Evolutionary conservation across 2,329 filamentous ascomycete species (phyloP).

Genomic region (Phyllachora maydis): DNA sequence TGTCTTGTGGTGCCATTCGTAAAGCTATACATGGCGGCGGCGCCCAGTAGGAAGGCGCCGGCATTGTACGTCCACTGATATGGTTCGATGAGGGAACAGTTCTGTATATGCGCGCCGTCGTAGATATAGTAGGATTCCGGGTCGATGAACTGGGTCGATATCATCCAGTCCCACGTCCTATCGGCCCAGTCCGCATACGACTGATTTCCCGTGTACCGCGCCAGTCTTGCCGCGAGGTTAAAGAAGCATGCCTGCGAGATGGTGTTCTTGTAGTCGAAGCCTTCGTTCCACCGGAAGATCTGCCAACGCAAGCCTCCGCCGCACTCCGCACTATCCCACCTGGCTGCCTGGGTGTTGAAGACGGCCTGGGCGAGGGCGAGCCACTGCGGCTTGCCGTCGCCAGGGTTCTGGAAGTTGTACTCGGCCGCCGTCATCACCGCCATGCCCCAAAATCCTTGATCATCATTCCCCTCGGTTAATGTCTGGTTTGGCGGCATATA

Average conservation of each 20-base stretch:
- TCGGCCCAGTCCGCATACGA: conserved; percentile 66
- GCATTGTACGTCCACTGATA: conserved; percentile 53
- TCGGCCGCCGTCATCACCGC: conserved; percentile 52
- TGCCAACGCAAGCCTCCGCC: conserved; percentile 69
- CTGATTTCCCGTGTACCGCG: conserved; percentile 52
- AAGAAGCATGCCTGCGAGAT: conserved; percentile 29
- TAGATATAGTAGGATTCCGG: conserved; percentile 33
- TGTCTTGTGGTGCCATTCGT: conserved; percentile 14
- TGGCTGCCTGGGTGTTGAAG: conserved; percentile 56
- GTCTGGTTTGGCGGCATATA: conserved; percentile 64
- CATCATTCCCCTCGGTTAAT: conserved; percentile 49
- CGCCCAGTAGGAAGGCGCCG: conserved; percentile 43
- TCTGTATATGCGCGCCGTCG: conserved; percentile 36
- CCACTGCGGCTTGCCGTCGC: conserved; percentile 37
- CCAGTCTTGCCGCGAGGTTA: conserved; percentile 34
- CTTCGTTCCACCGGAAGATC: conserved; percentile 64
- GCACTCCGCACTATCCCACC: conserved; percentile 52
- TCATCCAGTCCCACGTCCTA: conserved; percentile 51
- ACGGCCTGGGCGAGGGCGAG: conserved; percentile 56
- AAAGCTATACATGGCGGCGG: conserved; percentile 50
- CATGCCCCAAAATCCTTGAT: conserved; percentile 57
- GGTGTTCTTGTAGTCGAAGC: conserved; percentile 50
- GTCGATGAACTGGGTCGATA: conserved; percentile 33
- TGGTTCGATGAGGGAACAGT: conserved; percentile 35
- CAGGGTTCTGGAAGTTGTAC: conserved; percentile 41